Percentiles rank a stretch among this genome's conserved stretches.
Conservation (phyloP, 2,329 filamentous ascomycete genomes). For the Hypoxylon rubiginosum region DNA sequence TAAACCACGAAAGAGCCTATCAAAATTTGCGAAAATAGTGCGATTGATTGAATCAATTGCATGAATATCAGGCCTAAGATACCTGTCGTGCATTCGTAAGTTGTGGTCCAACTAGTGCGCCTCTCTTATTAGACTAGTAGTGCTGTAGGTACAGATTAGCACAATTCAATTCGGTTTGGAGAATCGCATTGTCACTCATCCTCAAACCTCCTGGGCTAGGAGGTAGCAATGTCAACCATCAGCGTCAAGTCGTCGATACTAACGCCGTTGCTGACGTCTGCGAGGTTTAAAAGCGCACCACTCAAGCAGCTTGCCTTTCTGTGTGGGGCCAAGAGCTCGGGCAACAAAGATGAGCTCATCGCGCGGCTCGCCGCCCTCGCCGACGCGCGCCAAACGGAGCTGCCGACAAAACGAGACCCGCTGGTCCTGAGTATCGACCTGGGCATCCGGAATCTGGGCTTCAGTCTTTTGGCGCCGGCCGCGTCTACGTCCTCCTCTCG, state of each 20-base stretch:
- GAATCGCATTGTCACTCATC: not conserved
- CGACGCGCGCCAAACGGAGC: constrained; percentile 6
- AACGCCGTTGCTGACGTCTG: constrained; percentile 6
- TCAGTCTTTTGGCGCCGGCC: constrained; percentile 67
- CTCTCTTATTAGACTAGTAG: too few species aligned
- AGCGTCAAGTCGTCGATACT: constrained; percentile 27
- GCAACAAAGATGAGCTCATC: constrained; percentile 69
- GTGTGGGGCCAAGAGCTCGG: constrained; percentile 70
- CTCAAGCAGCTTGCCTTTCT: constrained; percentile 71
- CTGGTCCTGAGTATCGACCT: constrained; percentile 84
- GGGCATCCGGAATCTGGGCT: constrained; percentile 85
- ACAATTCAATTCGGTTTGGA: not conserved
- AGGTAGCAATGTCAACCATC: not conserved
- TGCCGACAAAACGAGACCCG: constrained; percentile 41
- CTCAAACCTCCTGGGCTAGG: not conserved
- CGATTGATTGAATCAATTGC: too few species aligned
- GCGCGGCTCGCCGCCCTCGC: constrained; percentile 61
- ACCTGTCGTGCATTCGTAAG: too few species aligned
- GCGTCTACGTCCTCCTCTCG: not conserved
- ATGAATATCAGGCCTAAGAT: too few species aligned
- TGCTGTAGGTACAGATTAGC: too few species aligned
- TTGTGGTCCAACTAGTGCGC: too few species aligned
- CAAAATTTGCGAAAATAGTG: too few species aligned
- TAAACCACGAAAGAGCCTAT: not conserved
- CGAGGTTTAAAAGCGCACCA: constrained; percentile 62